Evolutionary conservation across 139 green algal genomes (phyloP).

Genomic region (Micromonas commoda): DNA sequence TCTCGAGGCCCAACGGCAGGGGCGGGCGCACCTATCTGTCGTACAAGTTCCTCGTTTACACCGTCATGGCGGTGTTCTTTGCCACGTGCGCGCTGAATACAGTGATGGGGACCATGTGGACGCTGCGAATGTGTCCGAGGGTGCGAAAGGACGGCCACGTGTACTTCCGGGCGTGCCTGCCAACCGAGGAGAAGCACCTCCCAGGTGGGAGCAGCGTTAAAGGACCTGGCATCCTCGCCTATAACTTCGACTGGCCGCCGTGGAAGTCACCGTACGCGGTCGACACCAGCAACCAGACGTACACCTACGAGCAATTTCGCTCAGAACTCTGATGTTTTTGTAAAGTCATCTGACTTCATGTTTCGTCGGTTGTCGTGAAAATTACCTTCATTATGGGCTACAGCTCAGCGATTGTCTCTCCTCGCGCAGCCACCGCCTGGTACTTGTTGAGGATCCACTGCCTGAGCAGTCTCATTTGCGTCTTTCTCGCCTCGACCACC

Average conservation of each 20-base stretch:
- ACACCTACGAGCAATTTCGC: too few species aligned
- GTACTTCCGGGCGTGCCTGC: neutral
- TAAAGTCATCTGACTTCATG: too few species aligned
- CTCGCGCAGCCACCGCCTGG: too few species aligned
- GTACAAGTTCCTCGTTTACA: neutral
- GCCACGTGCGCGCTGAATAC: neutral
- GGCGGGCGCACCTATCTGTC: too few species aligned
- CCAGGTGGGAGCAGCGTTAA: neutral
- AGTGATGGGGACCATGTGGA: neutral
- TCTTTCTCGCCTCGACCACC: constrained; percentile 36
- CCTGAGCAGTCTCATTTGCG: neutral
- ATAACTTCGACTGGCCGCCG: neutral
- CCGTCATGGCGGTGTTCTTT: neutral
- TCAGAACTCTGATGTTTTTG: too few species aligned
- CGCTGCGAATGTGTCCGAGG: neutral
- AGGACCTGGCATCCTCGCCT: neutral
- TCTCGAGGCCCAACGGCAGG: too few species aligned
- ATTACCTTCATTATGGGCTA: too few species aligned
- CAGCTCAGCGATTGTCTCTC: too few species aligned
- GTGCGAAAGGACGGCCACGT: neutral
- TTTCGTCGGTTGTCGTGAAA: too few species aligned
- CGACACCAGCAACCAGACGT: neutral
- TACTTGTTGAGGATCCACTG: too few species aligned
- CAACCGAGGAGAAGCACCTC: neutral
- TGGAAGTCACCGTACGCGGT: neutral